Evolutionary conservation across 2,329 filamentous ascomycete species (phyloP), one percentile per base, ranked within the genome.

Genomic region (Diaporthe batatas): DNA sequence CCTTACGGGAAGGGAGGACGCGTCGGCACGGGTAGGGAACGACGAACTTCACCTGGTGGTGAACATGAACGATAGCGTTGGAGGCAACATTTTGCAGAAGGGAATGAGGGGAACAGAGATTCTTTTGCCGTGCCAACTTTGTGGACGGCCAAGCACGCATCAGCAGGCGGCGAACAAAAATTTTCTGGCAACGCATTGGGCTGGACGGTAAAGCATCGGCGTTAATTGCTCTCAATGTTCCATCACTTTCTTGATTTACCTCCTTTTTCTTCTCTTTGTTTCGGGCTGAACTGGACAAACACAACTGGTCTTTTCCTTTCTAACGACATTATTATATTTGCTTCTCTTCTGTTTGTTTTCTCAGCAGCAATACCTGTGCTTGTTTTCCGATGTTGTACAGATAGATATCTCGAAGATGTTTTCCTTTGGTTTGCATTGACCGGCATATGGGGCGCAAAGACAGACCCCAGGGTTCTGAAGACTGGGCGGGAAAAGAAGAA

Each of bases 111-210:
- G 25, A 67, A 67, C 62, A 53, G 32, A 53, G n/a, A 53, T 10
- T 67, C 62, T 67, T 53, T 39, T 39, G 29, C 32, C 62, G 44
- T 16, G 36, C n/a, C 62, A 67, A 34, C 36, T 65, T 39, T 67
- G 47, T 51, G 47, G 62, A 14, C 47, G 44, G 62, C 23, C 44
- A 67, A 67, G 47, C 47, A 67, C 47, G 62, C 62, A 67, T 67
- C 47, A 67, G 62, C 62, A 67, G 62, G 62, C 62, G 62, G 62
- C 62, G 62, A 67, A 67, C 47, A 67, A 67, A 67, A 67, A 51
- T 12, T 67, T 36, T 36, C 47, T 29, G 29, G 62, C 62, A 67
- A 67, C 62, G 62, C 62, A 67, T 67, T 67, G 62, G 62, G 62
- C 47, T 67, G 62, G 62, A 53, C 47, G 62, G 62, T 14, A 53